phyloP scores from a whole-genome alignment of 73 alveolate genomes.

The Paramecium sexaurelia region DNA sequence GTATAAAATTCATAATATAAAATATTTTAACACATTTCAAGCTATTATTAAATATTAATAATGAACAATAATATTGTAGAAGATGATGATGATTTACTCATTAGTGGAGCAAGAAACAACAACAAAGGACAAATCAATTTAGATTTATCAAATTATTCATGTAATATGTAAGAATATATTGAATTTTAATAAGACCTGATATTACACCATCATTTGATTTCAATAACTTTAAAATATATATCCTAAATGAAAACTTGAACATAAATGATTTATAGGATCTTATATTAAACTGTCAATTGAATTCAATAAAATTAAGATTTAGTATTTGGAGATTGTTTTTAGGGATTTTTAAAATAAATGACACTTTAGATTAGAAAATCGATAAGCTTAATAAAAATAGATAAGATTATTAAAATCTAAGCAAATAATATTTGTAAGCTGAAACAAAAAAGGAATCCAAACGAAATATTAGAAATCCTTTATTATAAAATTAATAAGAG shows the following conservation, averaged over 20 bases:
- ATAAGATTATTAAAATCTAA: not conserved
- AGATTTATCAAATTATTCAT: slow-evolving; percentile 16
- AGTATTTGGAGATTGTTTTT: slow-evolving; percentile 37
- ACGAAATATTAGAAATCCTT: not conserved
- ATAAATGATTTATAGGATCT: not conserved
- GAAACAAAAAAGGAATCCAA: not conserved
- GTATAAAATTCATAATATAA: slow-evolving; percentile 9
- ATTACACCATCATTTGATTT: not conserved
- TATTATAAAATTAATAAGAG: not conserved
- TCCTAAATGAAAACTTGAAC: not conserved
- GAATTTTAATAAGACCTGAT: not conserved
- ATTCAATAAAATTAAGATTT: not conserved
- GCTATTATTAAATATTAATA: not conserved
- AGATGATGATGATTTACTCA: not conserved
- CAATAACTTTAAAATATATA: not conserved
- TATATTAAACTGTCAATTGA: not conserved
- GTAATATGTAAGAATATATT: not conserved
- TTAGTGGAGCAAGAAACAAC: slow-evolving; percentile 18
- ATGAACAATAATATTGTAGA: not conserved
- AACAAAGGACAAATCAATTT: not conserved
- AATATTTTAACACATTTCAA: not conserved
- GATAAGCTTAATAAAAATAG: not conserved
- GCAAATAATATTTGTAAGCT: not conserved
- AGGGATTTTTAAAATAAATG: not conserved
- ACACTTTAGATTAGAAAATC: not conserved